Evolutionary conservation across 176 grass and related monocot genomes (phyloP).

Genomic region (Hsuehochloa calcarea): DNA sequence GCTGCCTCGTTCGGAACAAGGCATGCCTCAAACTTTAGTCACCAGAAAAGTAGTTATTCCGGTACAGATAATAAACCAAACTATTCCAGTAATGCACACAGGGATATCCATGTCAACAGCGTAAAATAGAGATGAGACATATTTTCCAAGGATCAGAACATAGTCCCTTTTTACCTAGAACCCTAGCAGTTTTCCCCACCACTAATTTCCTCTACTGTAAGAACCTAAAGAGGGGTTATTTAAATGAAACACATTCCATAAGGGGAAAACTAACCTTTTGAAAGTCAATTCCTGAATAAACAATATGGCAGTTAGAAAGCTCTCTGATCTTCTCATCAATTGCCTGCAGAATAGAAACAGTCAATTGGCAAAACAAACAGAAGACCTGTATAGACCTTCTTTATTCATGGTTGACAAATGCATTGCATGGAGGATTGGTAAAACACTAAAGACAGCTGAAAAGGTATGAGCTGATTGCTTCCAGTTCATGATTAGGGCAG

Average conservation of each 20-base stretch:
- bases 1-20: slow-evolving; percentile 2
- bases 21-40: background rate
- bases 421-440: background rate
- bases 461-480: background rate
- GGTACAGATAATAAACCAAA: background rate
- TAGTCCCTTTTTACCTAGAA: background rate
- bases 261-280: slow-evolving; percentile 67
- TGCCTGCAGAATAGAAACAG: slow-evolving; percentile 54
- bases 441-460: background rate
- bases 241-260: background rate
- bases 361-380: background rate
- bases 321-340: slow-evolving; percentile 99
- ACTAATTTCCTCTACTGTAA: background rate
- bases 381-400: background rate
- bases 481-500: slow-evolving; percentile 5
- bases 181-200: background rate
- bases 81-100: background rate
- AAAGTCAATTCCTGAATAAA: slow-evolving; percentile 95
- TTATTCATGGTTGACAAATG: background rate
- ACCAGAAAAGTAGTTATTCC: background rate
- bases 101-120: background rate
- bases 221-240: background rate
- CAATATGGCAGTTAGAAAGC: slow-evolving; percentile 96
- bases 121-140: background rate
- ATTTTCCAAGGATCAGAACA: background rate